Percentiles rank a stretch among this genome's conserved stretches.
Evolutionary conservation across 768 basidiomycete species (phyloP).

Genomic region (Kwoniella europaea): DNA sequence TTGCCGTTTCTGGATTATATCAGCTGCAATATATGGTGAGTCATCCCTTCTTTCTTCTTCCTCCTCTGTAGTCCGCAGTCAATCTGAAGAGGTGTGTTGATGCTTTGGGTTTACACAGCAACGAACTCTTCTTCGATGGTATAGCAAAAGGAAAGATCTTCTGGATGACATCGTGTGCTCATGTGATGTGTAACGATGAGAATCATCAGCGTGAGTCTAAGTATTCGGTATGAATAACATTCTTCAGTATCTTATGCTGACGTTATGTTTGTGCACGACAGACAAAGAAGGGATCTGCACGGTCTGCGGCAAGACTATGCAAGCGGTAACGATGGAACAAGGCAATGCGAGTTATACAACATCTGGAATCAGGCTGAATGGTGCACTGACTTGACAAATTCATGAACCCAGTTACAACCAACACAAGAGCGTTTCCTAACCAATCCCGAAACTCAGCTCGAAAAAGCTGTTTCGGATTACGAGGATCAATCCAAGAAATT

Average conservation of each 20-base stretch:
- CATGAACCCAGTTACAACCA: background rate
- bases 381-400: background rate
- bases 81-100: too few relatives aligned
- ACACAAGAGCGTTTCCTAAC: background rate
- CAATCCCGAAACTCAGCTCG: constrained; percentile 5
- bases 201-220: constrained; percentile 17
- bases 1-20: constrained; percentile 34
- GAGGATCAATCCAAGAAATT: background rate
- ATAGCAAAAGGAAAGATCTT: constrained; percentile 12
- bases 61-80: too few relatives aligned
- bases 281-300: constrained; percentile 17
- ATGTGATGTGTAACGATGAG: constrained; percentile 19
- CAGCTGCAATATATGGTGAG: constrained; percentile 36
- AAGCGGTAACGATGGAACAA: constrained; percentile 8
- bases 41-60: background rate
- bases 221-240: background rate
- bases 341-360: constrained; percentile 8
- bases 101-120: background rate
- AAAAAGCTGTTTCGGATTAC: background rate
- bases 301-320: constrained; percentile 18
- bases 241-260: background rate
- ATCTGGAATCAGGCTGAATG: background rate
- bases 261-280: background rate
- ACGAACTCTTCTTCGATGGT: constrained; percentile 10
- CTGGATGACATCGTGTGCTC: constrained; percentile 31